Base-by-base conservation (phyloP, 2,329 filamentous ascomycete species). In the Diaporthe batatas region DNA sequence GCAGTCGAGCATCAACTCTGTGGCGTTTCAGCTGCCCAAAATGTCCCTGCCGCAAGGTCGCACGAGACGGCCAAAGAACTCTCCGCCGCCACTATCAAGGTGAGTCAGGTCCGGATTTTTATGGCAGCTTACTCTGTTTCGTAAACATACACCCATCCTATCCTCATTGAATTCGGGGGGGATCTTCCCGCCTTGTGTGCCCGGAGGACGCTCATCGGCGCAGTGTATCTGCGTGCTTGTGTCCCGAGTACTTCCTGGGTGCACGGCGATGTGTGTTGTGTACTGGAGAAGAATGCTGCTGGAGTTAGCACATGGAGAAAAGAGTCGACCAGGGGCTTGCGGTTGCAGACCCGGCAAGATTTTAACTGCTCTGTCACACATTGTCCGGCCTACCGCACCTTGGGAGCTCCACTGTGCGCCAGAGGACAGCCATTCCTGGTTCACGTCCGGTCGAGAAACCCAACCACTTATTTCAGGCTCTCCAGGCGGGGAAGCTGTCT, bases 51-150 rank as follows among this genome's bases (percentile, higher is more conserved):
- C 71, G 34, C 51, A 64, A 34, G 71, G 67, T 34, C 70, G 67
- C 25, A 67, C 58, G 47, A 70, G 71, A 53, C 71, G 59, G 64
- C 71, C 68, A n/a, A 64, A 68, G 36, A 72, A 73, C 58, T 73
- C 71, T 25, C 65, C 59, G 71, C 54, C 59, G 29, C 71, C 71
- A 51, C 18, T 49, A 3, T 71, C 71, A 6, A 72, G 71, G 73
- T 74, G 68, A 64, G 73, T 73, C 34, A 54, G 54, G 51, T 34
- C 36, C 25, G 14, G 18, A n/a, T 25, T 51, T 51, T 10, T 70
- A 44, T 23, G 21, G 29, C 25, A 47, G 32, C 23, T 36, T 68
- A 39, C 49, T 21, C 54, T 32, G 29, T 70, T 67, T 32, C 34
- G 62, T 65, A 25, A 51, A 51, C 32, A 36, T 12, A 34, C n/a